Percentiles rank a stretch among this genome's conserved stretches.
Conservation (phyloP, 768 basidiomycete genomes). For the Boletus insuetus region DNA sequence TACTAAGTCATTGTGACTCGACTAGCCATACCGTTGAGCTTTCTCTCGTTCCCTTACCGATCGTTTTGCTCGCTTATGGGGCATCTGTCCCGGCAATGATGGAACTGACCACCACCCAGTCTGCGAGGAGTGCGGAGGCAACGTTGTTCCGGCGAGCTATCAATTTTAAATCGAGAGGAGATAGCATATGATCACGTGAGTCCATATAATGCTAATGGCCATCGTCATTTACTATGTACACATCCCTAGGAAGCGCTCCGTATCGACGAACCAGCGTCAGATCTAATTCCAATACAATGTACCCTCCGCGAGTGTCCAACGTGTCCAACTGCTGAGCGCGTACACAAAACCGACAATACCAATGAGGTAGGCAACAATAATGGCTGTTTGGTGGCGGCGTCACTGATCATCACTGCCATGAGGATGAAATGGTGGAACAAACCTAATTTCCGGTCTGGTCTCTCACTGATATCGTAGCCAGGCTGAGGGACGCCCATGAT, state of each 20-base stretch:
- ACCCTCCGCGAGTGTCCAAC: constrained; percentile 44
- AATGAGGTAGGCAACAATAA: constrained; percentile 50
- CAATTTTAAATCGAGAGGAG: no score
- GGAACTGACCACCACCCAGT: neutral
- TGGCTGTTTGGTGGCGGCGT: constrained; percentile 38
- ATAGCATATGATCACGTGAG: constrained; percentile 17
- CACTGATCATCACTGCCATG: constrained; percentile 3
- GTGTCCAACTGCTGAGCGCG: constrained; percentile 54
- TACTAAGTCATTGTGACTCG: no score
- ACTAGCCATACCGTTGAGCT: constrained; percentile 39
- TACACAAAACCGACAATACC: constrained; percentile 61
- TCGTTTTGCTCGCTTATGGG: constrained; percentile 63
- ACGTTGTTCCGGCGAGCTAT: constrained; percentile 4
- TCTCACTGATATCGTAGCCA: constrained; percentile 49
- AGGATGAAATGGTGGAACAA: constrained; percentile 26
- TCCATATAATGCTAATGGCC: neutral
- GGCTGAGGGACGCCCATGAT: constrained; percentile 86
- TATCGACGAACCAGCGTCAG: constrained; percentile 12
- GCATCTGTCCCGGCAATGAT: constrained; percentile 44
- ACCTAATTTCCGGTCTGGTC: constrained; percentile 53
- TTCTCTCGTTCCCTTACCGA: constrained; percentile 44
- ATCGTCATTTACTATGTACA: neutral
- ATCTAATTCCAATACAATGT: constrained; percentile 43
- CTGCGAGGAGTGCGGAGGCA: neutral
- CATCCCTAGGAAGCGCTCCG: neutral